A percentile compares a stretch with the other conserved stretches of the same genome.
These are phyloP conservation scores for Conticribra guillardii DNA, from an alignment of 108 stramenopile genomes.

Conservation along the genomic window DNA sequence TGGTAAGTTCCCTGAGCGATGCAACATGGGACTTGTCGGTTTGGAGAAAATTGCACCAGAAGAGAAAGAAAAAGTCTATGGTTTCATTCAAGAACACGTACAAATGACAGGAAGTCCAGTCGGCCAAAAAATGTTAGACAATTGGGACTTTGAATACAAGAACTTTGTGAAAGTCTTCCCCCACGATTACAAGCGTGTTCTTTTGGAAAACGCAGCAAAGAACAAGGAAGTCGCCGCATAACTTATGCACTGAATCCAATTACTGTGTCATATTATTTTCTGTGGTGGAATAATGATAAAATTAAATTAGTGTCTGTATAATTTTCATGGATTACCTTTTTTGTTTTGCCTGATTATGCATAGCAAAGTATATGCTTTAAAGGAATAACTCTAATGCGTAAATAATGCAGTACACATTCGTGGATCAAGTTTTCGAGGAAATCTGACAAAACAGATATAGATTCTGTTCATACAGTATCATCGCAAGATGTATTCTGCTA, in stretches of 20 bases:
- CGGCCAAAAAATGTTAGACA: slow-evolving; percentile 86
- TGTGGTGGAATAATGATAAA: background rate
- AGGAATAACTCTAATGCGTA: background rate
- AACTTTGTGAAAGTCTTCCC: slow-evolving; percentile 96
- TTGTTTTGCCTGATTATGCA: background rate
- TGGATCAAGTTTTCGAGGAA: too few species aligned
- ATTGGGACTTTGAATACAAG: slow-evolving; percentile 81
- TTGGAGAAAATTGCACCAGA: slow-evolving; percentile 79
- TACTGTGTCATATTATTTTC: background rate
- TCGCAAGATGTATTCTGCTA: too few species aligned
- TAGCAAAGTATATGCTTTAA: background rate
- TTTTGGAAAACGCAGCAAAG: slow-evolving; percentile 69
- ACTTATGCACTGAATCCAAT: background rate
- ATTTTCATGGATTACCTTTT: too few species aligned
- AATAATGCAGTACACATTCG: too few species aligned
- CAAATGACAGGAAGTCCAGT: slow-evolving; percentile 84
- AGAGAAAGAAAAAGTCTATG: slow-evolving; percentile 83
- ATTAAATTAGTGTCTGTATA: background rate
- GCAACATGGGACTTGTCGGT: slow-evolving; percentile 98
- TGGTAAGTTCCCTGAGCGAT: slow-evolving; percentile 88
- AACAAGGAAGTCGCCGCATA: slow-evolving; percentile 58
- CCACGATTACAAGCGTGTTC: slow-evolving; percentile 95
- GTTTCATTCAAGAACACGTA: slow-evolving; percentile 92
- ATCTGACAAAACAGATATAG: too few species aligned
- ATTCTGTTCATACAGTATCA: too few species aligned